A percentile compares a stretch with the other conserved stretches of the same genome.
These are phyloP conservation scores for Adansonia gregorii DNA, from an alignment of 441 rosid species.

Conservation along the genomic window DNA sequence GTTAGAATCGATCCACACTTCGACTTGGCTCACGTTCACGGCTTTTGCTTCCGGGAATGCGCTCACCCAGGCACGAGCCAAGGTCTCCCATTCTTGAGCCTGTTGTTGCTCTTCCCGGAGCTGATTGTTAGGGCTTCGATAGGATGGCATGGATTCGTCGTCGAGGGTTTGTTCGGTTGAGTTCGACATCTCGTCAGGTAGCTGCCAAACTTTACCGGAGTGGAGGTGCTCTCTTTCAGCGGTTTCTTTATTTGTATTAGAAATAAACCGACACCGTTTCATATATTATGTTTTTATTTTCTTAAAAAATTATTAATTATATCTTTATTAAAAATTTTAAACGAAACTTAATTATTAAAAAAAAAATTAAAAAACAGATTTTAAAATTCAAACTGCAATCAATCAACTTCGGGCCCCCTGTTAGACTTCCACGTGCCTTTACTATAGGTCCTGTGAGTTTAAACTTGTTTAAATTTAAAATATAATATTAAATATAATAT, in stretches of 20 bases:
- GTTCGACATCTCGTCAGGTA: constrained; percentile 35
- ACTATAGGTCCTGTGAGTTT: too few species aligned
- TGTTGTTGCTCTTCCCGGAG: constrained; percentile 44
- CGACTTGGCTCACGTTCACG: constrained; percentile 53
- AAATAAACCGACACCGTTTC: neutral
- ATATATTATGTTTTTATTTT: neutral
- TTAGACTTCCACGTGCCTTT: too few species aligned
- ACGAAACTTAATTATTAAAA: too few species aligned
- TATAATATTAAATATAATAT: too few species aligned
- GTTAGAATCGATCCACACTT: constrained; percentile 66
- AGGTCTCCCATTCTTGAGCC: constrained; percentile 68
- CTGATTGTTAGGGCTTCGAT: constrained; percentile 34
- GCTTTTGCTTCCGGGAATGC: constrained; percentile 68
- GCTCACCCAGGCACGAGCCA: constrained; percentile 70
- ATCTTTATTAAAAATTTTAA: too few species aligned
- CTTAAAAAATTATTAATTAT: too few species aligned
- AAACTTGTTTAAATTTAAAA: too few species aligned
- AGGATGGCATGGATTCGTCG: constrained; percentile 29
- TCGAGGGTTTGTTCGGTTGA: constrained; percentile 41
- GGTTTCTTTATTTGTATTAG: neutral
- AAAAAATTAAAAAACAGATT: too few species aligned
- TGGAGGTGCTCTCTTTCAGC: neutral
- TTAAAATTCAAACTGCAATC: too few species aligned
- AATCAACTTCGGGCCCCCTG: too few species aligned
- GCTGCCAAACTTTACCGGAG: neutral